Percentiles rank a stretch among this genome's conserved stretches.
These are phyloP conservation scores for Collybia sordida DNA, from an alignment of 768 basidiomycete species.

Conservation along the genomic window DNA sequence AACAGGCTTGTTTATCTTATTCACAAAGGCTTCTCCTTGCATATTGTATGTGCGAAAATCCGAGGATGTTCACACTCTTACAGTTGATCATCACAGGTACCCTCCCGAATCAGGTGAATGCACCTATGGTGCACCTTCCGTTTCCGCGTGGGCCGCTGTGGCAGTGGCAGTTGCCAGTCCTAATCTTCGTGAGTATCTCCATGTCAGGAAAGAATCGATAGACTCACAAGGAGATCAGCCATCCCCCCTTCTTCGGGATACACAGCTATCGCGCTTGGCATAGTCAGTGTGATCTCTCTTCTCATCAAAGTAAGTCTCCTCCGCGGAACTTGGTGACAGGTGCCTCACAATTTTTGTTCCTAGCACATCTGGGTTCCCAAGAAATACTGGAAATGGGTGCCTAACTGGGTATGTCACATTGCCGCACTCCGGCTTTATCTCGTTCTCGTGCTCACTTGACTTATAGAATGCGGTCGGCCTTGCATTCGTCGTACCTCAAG, in stretches of 20 bases:
- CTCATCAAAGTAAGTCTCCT: conserved; percentile 32
- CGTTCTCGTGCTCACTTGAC: background rate
- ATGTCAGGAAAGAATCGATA: too few species aligned
- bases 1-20: conserved; percentile 58
- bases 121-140: conserved; percentile 56
- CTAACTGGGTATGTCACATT: conserved; percentile 42
- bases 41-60: conserved; percentile 41
- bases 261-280: conserved; percentile 53
- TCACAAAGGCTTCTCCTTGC: conserved; percentile 61
- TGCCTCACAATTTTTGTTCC: background rate
- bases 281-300: conserved; percentile 43
- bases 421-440: background rate
- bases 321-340: background rate
- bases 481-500: conserved; percentile 53
- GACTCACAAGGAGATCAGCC: conserved; percentile 23
- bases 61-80: background rate
- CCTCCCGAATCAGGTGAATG: conserved; percentile 30
- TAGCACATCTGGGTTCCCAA: conserved; percentile 44
- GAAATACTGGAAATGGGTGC: conserved; percentile 48
- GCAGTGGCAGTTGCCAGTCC: conserved; percentile 50
- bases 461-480: conserved; percentile 47
- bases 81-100: conserved; percentile 17
- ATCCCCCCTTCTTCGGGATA: conserved; percentile 57
- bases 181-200: conserved; percentile 36
- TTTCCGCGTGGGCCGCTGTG: conserved; percentile 57